Conservation (phyloP, 164 flowering plant genomes). For the Chloranthus sessilifolius region DNA sequence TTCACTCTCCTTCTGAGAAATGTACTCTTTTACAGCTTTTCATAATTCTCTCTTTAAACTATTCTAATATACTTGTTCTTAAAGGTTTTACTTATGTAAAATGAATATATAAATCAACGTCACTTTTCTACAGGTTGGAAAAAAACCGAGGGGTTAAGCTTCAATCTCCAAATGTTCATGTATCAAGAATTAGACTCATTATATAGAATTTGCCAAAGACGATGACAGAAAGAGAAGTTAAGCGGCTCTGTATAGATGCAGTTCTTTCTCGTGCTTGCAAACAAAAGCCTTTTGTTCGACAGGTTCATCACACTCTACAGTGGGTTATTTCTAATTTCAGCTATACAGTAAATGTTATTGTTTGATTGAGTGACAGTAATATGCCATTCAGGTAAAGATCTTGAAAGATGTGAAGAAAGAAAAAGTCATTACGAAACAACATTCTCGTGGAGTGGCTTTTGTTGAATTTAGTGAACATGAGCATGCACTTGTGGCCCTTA, state of each 20-base stretch:
- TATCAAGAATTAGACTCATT: constrained; percentile 83
- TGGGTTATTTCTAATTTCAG: not conserved
- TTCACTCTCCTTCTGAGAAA: too few species aligned
- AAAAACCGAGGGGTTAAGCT: constrained; percentile 59
- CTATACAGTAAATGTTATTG: too few species aligned
- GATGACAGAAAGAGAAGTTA: constrained; percentile 64
- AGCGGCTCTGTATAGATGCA: constrained; percentile 65
- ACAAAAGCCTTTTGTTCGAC: constrained; percentile 77
- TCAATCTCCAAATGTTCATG: constrained; percentile 82
- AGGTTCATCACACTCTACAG: constrained; percentile 39
- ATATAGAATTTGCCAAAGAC: constrained; percentile 83
- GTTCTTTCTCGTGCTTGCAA: constrained; percentile 82
- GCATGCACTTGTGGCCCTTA: constrained; percentile 93
- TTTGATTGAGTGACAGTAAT: too few species aligned
- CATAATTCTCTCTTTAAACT: too few species aligned
- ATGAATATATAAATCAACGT: too few species aligned
- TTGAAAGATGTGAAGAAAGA: constrained; percentile 53
- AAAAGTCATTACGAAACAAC: constrained; percentile 32
- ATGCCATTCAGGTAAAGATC: constrained; percentile 70
- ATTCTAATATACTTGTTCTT: too few species aligned
- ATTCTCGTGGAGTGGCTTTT: constrained; percentile 90
- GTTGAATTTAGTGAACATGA: constrained; percentile 89
- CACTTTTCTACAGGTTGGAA: constrained; percentile 64
- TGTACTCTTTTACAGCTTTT: too few species aligned
- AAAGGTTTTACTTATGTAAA: too few species aligned